These are phyloP conservation scores for Microsporum audouinii DNA, from an alignment of 2,329 filamentous ascomycete genomes.

Conservation along the genomic window DNA sequence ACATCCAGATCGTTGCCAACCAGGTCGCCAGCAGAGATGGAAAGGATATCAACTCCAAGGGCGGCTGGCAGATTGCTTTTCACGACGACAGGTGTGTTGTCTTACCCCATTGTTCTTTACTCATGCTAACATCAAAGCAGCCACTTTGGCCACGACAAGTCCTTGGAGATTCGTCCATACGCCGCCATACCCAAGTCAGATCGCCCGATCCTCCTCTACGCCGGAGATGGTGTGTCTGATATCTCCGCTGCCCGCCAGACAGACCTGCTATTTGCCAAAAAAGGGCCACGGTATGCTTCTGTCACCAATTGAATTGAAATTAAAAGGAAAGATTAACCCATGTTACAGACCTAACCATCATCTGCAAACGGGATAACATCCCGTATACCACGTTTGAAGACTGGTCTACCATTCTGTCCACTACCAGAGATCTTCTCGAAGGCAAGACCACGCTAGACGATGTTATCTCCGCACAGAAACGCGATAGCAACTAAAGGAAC, in stretches of 20 bases:
- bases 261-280: conserved; percentile 84
- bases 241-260: conserved; percentile 86
- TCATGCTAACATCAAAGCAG: conserved; percentile 32
- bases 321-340: conserved; percentile 5
- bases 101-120: not conserved
- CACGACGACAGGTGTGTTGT: conserved; percentile 63
- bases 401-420: conserved; percentile 66
- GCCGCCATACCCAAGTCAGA: conserved; percentile 50
- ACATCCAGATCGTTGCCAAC: conserved; percentile 88
- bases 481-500: not conserved
- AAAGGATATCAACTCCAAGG: conserved; percentile 64
- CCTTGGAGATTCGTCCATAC: conserved; percentile 78
- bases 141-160: conserved; percentile 95
- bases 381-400: conserved; percentile 81
- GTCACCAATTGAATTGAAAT: not conserved
- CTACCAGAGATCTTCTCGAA: conserved; percentile 63
- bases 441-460: conserved; percentile 40
- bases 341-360: conserved; percentile 63
- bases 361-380: conserved; percentile 71
- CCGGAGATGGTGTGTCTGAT: conserved; percentile 88
- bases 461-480: conserved; percentile 10
- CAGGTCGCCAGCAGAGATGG: conserved; percentile 56
- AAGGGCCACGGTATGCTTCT: conserved; percentile 59
- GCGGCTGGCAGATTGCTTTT: conserved; percentile 79
- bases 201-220: conserved; percentile 81